Base-by-base conservation (phyloP, 2,329 filamentous ascomycete species). In the Lojkania enalia region DNA sequence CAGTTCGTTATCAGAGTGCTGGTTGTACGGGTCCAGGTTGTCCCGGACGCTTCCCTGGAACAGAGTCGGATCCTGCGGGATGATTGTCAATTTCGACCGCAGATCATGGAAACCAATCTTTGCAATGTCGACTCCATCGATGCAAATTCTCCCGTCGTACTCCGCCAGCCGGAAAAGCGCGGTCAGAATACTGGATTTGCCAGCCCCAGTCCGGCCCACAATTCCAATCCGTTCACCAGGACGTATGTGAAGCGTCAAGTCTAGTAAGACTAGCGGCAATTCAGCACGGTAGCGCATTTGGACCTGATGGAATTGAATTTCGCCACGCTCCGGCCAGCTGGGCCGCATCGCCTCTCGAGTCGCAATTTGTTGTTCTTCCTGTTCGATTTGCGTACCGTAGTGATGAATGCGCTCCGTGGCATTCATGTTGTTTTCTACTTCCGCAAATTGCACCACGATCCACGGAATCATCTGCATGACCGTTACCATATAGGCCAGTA, bases 181-280 rank as follows among this genome's bases (percentile, higher is more conserved):
- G 46, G 96, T 77, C 1, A 91, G 96, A 56, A 96, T 74, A 3
- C 89, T 95, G 46, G 88, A 94, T 75, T 96, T 96, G 64, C 91
- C 91, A 21, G 92, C 91, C 42, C 91, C 91, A 0, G 91, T 96
- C 35, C 91, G 85, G 42, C 91, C 91, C 31, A 96, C 91, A 14
- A 96, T 90, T 49, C 91, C 91, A 67, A 96, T 91, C 78, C 96
- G 96, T 76, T 96, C 91, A 62, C 90, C 88, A 5, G 90, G 85
- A 74, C 92, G 92, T 75, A 96, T 92, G 68, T 88, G 84, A 9
- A 96, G 77, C 61, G 80, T 90, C 71, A 96, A 83, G 64, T 95
- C 86, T 76, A 92, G 95, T 53, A 96, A 79, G 47, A 96, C 90
- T 47, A 95, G 78, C 61, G 95, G 90, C 39, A 96, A 78, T 2